Percentiles rank a stretch among this genome's conserved stretches.
phyloP scores from a whole-genome alignment of 2,329 filamentous ascomycete species.

The Aureobasidium sp. region DNA sequence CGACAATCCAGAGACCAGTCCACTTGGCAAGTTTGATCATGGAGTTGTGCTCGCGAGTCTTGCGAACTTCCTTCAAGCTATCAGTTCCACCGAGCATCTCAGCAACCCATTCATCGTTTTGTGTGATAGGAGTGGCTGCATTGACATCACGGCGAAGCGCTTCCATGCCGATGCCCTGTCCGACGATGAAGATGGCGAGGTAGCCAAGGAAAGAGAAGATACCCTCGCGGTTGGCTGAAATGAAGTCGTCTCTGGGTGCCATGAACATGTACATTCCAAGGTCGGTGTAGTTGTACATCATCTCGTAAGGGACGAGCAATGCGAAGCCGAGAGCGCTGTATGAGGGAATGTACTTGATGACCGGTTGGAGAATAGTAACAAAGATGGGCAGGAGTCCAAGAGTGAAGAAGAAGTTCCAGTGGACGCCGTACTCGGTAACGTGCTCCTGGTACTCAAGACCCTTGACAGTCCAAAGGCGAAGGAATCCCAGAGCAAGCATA shows the following conservation, averaged over 20 bases:
- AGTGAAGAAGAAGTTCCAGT: slow-evolving; percentile 99
- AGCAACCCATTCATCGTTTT: slow-evolving; percentile 29
- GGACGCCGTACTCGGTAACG: slow-evolving; percentile 92
- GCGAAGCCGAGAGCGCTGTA: slow-evolving; percentile 66
- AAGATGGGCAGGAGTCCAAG: slow-evolving; percentile 82
- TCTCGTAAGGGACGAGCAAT: slow-evolving; percentile 62
- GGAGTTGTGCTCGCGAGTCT: slow-evolving; percentile 14
- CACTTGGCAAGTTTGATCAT: slow-evolving; percentile 51
- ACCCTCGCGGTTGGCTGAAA: slow-evolving; percentile 89
- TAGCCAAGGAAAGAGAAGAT: slow-evolving; percentile 95
- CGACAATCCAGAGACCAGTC: slow-evolving; percentile 56
- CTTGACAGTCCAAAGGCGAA: slow-evolving; percentile 83
- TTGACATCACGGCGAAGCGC: slow-evolving; percentile 53
- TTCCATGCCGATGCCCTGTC: slow-evolving; percentile 75
- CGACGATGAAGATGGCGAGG: slow-evolving; percentile 85
- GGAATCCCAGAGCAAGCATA: slow-evolving; percentile 66
- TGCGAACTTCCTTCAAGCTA: slow-evolving; percentile 8
- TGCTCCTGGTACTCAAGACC: slow-evolving; percentile 94
- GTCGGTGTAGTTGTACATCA: slow-evolving; percentile 64
- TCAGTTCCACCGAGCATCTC: slow-evolving; percentile 22
- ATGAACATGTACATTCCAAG: slow-evolving; percentile 76
- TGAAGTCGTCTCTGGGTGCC: slow-evolving; percentile 65
- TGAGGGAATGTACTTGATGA: slow-evolving; percentile 62
- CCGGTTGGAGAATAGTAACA: slow-evolving; percentile 70
- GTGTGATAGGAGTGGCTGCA: slow-evolving; percentile 19